Evolutionary conservation across 495 filamentous ascomycete genomes (phyloP).

Genomic region (Xylaria castorea): DNA sequence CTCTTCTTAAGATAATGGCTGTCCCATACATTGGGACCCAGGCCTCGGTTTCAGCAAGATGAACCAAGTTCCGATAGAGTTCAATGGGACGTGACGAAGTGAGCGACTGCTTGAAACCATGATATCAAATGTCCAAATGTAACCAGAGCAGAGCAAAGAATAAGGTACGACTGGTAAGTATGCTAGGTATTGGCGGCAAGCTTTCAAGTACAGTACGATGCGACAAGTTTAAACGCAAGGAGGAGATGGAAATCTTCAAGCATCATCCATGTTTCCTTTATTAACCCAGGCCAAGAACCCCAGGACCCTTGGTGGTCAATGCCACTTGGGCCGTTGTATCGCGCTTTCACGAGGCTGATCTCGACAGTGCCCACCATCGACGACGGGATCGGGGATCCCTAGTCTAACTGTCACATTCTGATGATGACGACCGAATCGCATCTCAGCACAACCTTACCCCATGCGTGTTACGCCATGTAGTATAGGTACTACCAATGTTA

Average conservation of each 20-base stretch:
- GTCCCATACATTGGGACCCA: neutral
- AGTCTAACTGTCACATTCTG: constrained; percentile 10
- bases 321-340: constrained; percentile 8
- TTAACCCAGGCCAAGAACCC: constrained; percentile 4
- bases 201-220: neutral
- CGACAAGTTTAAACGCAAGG: constrained; percentile 20
- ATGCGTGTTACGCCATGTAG: constrained; percentile 1
- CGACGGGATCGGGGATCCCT: constrained; percentile 13
- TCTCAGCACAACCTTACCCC: neutral
- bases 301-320: constrained; percentile 17
- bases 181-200: no score
- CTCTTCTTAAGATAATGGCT: neutral
- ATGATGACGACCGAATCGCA: constrained; percentile 23
- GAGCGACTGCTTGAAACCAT: neutral
- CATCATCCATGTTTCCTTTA: constrained; percentile 12
- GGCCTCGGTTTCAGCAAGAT: constrained; percentile 8
- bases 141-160: neutral
- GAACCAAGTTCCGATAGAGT: neutral
- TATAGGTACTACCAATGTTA: constrained; percentile 10
- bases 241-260: neutral
- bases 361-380: neutral
- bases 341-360: constrained; percentile 4
- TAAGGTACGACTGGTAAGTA: neutral
- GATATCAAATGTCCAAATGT: constrained; percentile 9
- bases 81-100: neutral